A percentile compares a stretch with the other conserved stretches of the same genome.
Evolutionary conservation across 805 yeast species (phyloP).

Genomic region (Saccharomycopsis selenospora): DNA sequence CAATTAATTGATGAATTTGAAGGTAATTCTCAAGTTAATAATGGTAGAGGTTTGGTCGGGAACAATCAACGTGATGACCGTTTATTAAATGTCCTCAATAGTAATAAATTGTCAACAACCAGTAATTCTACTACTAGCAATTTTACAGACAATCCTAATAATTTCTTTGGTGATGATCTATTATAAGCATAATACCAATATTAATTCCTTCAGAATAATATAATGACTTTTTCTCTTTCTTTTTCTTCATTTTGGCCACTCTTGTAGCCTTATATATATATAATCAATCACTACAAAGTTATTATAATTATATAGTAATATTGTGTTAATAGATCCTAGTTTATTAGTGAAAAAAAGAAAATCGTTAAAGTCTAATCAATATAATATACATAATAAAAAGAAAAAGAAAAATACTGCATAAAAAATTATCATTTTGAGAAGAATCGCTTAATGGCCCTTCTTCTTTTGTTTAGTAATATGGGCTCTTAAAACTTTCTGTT

Average conservation of each 20-base stretch:
- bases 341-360: no score
- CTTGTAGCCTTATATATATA: no score
- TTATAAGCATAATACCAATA: conserved; percentile 5
- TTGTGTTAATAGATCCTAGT: no score
- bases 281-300: no score
- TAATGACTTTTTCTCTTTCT: no score
- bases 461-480: conserved; percentile 88
- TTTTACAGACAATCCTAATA: not conserved
- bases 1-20: conserved; percentile 22
- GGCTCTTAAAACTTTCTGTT: conserved; percentile 78
- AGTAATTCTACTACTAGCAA: not conserved
- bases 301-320: no score
- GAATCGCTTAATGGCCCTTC: conserved; percentile 50
- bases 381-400: no score
- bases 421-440: no score
- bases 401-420: no score
- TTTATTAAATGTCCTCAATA: conserved; percentile 4
- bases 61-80: conserved; percentile 9
- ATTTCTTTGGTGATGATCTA: conserved; percentile 16
- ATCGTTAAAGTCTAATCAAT: no score
- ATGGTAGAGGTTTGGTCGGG: conserved; percentile 15
- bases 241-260: no score
- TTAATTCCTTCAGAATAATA: no score
- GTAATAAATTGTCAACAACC: not conserved
- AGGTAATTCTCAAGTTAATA: conserved; percentile 13